Evolutionary conservation across 768 basidiomycete species (phyloP).

Genomic region (Rhodotorula toruloides): DNA sequence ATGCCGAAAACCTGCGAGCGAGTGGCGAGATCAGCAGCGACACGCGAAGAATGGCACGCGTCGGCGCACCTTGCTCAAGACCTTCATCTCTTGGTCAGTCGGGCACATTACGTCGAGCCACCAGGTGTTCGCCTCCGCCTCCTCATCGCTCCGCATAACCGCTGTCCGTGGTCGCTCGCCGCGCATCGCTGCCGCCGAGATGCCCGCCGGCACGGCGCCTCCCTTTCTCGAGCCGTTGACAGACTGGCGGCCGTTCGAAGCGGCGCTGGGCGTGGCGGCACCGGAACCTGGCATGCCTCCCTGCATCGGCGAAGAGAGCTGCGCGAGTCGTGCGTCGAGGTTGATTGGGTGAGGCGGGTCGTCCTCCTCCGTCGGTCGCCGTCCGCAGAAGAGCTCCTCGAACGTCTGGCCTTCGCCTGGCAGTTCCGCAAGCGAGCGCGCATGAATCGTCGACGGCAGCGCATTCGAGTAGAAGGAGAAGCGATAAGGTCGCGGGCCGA

Average conservation of each 20-base stretch:
- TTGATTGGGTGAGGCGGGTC: slow-evolving; percentile 25
- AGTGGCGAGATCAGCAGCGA: slow-evolving; percentile 1
- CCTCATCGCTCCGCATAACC: slow-evolving; percentile 50
- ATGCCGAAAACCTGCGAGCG: slow-evolving; percentile 79
- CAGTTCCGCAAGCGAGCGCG: slow-evolving; percentile 82
- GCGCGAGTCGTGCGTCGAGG: slow-evolving; percentile 21
- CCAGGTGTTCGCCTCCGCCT: slow-evolving; percentile 73
- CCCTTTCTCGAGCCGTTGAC: slow-evolving; percentile 1
- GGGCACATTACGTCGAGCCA: slow-evolving; percentile 92
- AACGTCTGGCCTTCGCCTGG: slow-evolving; percentile 91
- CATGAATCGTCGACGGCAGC: slow-evolving; percentile 87
- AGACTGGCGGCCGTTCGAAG: slow-evolving; percentile 31
- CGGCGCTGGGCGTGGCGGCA: slow-evolving; percentile 7
- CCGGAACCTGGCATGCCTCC: slow-evolving; percentile 4
- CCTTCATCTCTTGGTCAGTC: slow-evolving; percentile 97
- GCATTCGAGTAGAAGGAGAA: slow-evolving; percentile 98
- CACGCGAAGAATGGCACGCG: neutral
- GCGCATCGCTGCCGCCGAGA: slow-evolving; percentile 23
- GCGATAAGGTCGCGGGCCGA: slow-evolving; percentile 80
- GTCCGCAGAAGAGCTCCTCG: slow-evolving; percentile 70
- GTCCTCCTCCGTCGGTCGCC: slow-evolving; percentile 16
- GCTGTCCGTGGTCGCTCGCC: slow-evolving; percentile 10
- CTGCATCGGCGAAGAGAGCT: slow-evolving; percentile 1
- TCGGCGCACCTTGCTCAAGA: slow-evolving; percentile 77
- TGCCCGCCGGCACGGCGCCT: slow-evolving; percentile 28